A percentile compares a stretch with the other conserved stretches of the same genome.
These are phyloP conservation scores for Cladobotryum protrusum DNA, from an alignment of 2,329 filamentous ascomycete genomes.

Conservation along the genomic window DNA sequence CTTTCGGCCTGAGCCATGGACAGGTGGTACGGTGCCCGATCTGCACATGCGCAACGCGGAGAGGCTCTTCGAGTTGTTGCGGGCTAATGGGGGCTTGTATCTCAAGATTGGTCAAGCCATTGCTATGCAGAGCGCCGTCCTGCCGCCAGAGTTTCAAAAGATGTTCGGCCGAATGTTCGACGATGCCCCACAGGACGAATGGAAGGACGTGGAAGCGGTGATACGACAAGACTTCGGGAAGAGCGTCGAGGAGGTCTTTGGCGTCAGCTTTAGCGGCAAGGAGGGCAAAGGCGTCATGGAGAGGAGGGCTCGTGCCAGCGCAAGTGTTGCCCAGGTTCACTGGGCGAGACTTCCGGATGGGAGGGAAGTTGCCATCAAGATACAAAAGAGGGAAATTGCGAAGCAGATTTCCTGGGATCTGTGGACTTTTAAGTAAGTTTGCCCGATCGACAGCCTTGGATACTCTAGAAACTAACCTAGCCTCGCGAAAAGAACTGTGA, in stretches of 20 bases:
- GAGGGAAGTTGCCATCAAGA: constrained; percentile 87
- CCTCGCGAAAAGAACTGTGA: constrained; percentile 57
- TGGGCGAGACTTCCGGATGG: constrained; percentile 85
- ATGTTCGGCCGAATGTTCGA: constrained; percentile 98
- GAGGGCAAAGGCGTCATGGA: constrained; percentile 61
- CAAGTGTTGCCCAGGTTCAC: constrained; percentile 94
- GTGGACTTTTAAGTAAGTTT: constrained; percentile 81
- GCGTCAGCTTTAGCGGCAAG: constrained; percentile 71
- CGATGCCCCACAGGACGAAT: constrained; percentile 88
- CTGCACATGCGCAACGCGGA: constrained; percentile 80
- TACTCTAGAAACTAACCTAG: no score
- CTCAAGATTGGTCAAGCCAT: constrained; percentile 98
- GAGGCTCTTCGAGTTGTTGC: constrained; percentile 72
- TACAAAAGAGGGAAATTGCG: constrained; percentile 91
- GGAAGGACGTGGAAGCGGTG: constrained; percentile 78
- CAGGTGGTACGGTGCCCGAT: constrained; percentile 66
- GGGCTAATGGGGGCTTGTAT: constrained; percentile 86
- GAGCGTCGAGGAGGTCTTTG: constrained; percentile 84
- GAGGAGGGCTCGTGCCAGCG: constrained; percentile 61
- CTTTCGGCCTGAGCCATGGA: constrained; percentile 72
- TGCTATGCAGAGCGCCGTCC: constrained; percentile 91
- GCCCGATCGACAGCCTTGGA: background rate
- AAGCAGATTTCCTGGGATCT: constrained; percentile 91
- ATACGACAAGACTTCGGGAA: constrained; percentile 85
- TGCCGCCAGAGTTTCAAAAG: constrained; percentile 89